phyloP scores from a whole-genome alignment of 2,329 filamentous ascomycete species.

The Exophiala aquamarina region DNA sequence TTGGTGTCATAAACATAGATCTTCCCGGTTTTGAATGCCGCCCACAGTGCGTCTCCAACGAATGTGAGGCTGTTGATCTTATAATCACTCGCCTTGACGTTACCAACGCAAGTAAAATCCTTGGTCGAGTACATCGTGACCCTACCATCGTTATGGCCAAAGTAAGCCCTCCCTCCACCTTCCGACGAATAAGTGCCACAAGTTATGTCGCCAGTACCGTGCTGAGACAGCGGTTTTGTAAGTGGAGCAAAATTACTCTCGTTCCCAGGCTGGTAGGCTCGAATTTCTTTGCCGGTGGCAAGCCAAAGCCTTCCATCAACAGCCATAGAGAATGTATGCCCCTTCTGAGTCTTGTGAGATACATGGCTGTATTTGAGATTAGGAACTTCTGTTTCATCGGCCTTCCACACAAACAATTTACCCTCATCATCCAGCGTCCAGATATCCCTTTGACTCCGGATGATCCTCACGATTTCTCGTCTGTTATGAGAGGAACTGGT shows the following conservation, averaged over 20 bases:
- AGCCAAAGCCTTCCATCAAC: constrained; percentile 86
- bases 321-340: constrained; percentile 84
- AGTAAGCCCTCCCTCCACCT: constrained; percentile 76
- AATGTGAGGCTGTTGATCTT: constrained; percentile 88
- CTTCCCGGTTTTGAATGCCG: constrained; percentile 90
- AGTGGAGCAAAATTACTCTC: constrained; percentile 60
- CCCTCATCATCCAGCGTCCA: constrained; percentile 94
- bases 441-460: constrained; percentile 81
- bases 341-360: constrained; percentile 74
- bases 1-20: constrained; percentile 88
- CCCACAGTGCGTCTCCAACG: constrained; percentile 83
- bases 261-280: constrained; percentile 76
- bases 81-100: constrained; percentile 86
- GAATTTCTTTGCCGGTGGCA: constrained; percentile 80
- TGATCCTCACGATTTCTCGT: constrained; percentile 78
- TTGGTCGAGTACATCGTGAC: constrained; percentile 84
- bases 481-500: constrained; percentile 74
- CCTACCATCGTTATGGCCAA: constrained; percentile 92
- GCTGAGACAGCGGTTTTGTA: constrained; percentile 63
- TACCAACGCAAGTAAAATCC: constrained; percentile 73
- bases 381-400: constrained; percentile 71
- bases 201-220: constrained; percentile 80
- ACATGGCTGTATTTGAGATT: constrained; percentile 73
- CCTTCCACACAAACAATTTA: constrained; percentile 81
- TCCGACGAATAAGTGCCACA: constrained; percentile 74